phyloP scores from a whole-genome alignment of 441 rosid species.

The Arabidopsis lyrata region DNA sequence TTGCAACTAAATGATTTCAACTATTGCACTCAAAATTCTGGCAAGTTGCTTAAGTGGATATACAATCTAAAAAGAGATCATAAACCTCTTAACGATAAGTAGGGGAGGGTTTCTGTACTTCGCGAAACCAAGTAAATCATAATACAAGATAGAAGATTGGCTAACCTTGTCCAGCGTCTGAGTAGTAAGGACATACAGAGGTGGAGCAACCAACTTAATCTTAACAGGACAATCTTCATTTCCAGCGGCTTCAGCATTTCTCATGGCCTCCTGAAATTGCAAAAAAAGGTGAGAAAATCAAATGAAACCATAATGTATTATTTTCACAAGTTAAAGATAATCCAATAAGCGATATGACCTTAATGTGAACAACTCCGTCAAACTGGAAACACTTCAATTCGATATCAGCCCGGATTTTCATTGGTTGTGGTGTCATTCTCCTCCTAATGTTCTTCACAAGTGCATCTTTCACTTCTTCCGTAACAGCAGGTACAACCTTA shows the following conservation, averaged over 20 bases:
- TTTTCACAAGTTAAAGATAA: not conserved
- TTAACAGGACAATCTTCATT: conserved; percentile 91
- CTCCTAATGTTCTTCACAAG: conserved; percentile 87
- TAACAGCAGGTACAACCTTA: conserved; percentile 79
- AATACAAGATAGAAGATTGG: conserved; percentile 7
- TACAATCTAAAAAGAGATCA: conserved; percentile 5
- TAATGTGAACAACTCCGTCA: conserved; percentile 96
- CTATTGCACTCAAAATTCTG: not conserved
- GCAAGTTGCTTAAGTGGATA: conserved; percentile 8
- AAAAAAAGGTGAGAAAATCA: conserved; percentile 27
- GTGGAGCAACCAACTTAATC: conserved; percentile 96
- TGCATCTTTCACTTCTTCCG: conserved; percentile 88
- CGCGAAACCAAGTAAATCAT: conserved; percentile 4
- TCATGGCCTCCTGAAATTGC: conserved; percentile 83
- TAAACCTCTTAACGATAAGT: not conserved
- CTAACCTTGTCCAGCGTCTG: conserved; percentile 97
- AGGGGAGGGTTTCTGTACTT: not conserved
- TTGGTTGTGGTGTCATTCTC: conserved; percentile 97
- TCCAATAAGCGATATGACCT: conserved; percentile 51
- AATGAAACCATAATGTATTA: not conserved
- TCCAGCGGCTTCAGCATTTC: conserved; percentile 95
- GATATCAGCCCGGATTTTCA: conserved; percentile 95
- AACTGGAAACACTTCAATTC: conserved; percentile 97
- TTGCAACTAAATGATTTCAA: not conserved
- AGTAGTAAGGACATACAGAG: conserved; percentile 94